Percentiles rank a stretch among this genome's conserved stretches.
phyloP scores from a whole-genome alignment of 176 grass and related monocot genomes.

The Rhynchospora pubera region DNA sequence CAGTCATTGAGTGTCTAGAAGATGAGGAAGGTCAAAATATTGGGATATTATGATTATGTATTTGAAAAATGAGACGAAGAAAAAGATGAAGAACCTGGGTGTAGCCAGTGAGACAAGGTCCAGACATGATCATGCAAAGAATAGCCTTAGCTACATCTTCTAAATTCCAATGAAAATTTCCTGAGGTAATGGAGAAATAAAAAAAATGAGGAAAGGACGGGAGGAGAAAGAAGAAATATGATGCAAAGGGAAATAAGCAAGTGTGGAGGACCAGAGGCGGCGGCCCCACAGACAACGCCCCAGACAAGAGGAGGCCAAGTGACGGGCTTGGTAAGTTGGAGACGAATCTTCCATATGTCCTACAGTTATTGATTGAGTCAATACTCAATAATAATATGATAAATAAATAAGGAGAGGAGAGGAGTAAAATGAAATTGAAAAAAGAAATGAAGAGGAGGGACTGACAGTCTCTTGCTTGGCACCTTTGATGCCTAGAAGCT shows the following conservation, averaged over 20 bases:
- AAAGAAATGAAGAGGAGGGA: not conserved
- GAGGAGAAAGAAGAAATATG: too few species aligned
- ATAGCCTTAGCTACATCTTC: constrained; percentile 95
- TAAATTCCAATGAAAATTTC: constrained; percentile 96
- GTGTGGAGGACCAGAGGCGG: constrained; percentile 54
- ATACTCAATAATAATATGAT: not conserved
- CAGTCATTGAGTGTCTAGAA: constrained; percentile 95
- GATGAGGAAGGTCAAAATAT: constrained; percentile 32
- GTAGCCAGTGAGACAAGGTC: constrained; percentile 90
- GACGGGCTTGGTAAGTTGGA: constrained; percentile 96
- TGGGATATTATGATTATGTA: not conserved
- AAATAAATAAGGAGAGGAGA: not conserved
- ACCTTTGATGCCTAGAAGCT: constrained; percentile 94
- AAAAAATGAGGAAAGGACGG: too few species aligned
- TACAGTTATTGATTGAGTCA: constrained; percentile 24
- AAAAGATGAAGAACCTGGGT: constrained; percentile 48
- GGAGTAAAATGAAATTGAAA: not conserved
- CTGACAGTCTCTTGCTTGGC: constrained; percentile 72
- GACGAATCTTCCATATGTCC: constrained; percentile 98
- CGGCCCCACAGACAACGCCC: constrained; percentile 92
- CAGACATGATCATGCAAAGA: constrained; percentile 97
- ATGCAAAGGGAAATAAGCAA: too few species aligned
- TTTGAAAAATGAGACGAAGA: not conserved
- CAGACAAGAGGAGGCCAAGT: constrained; percentile 95
- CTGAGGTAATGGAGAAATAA: constrained; percentile 26